Evolutionary conservation across 352 stramenopile species (phyloP), one percentile per base, ranked within the genome.

Genomic region (Pythium insidiosum): DNA sequence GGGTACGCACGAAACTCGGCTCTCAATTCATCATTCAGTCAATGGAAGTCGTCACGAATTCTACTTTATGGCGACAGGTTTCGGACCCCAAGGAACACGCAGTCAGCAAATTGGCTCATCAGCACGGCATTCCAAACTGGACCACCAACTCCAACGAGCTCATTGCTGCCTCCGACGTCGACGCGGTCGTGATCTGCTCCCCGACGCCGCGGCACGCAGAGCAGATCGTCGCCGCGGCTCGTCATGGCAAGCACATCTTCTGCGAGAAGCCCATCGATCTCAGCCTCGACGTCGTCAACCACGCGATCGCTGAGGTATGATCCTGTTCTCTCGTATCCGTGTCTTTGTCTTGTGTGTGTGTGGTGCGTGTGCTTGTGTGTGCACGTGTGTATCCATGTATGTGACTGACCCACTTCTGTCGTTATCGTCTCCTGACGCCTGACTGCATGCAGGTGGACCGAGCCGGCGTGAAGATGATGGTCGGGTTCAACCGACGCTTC

Each of bases 171-270:
- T 87, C 91, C 1, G 84, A 96, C 12, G 81, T 98, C 26, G 89
- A 98, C 63, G 94, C 92, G 10, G 89, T 98, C 11, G 80, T 96
- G 73, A 98, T 98, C 68, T 98, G 94, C 63, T 98, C 92, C 11
- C 94, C 94, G 3, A 97, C 87, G 15, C 63, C 81, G 23, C 89
- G 75, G 43, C 94, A 98, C 71, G 94, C 93, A 12, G 80, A 97
- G 53, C 94, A 98, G 71, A 97, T 98, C 58, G 92, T 96, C 34
- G 79, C 88, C 25, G 89, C 83, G 19, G 94, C 94, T 15, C 76
- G 74, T 12, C 76, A 92, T 52, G 84, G 85, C 37, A 98, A 98
- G 62, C 79, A 97, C 58, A 91, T 98, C 34, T 97, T 98, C 50
- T 97, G 89, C 56, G 90, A 98, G 68, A 98, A 98, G 53, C 92